These are phyloP conservation scores for Penicillium sp. DNA, from an alignment of 2,329 filamentous ascomycete genomes.

Conservation along the genomic window DNA sequence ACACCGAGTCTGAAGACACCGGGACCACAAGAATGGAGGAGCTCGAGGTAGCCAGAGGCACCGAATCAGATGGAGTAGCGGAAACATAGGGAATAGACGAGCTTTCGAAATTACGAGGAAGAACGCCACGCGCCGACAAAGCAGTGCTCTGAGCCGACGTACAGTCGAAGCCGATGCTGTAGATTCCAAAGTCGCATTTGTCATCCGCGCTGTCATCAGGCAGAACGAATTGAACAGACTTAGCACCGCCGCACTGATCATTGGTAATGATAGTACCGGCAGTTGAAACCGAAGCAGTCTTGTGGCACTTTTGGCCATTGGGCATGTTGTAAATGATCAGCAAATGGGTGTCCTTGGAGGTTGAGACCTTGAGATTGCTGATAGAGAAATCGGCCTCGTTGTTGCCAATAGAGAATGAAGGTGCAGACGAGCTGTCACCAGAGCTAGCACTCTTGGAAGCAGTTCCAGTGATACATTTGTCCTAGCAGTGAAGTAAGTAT, in stretches of 20 bases:
- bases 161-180: conserved; percentile 28
- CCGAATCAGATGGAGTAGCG: not conserved
- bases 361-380: conserved; percentile 64
- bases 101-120: not conserved
- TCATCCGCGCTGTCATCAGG: conserved; percentile 53
- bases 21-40: not conserved
- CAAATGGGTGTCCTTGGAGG: conserved; percentile 70
- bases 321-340: conserved; percentile 85
- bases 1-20: not conserved
- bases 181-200: conserved; percentile 61
- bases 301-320: conserved; percentile 76
- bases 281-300: conserved; percentile 62
- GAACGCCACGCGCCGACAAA: not conserved
- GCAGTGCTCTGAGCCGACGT: conserved; percentile 13
- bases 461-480: conserved; percentile 45
- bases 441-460: conserved; percentile 54
- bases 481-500: conserved; percentile 31
- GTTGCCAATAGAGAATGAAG: conserved; percentile 56
- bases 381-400: conserved; percentile 64
- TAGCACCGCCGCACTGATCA: conserved; percentile 87
- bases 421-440: conserved; percentile 44
- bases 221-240: conserved; percentile 65
- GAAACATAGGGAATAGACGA: not conserved
- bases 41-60: not conserved
- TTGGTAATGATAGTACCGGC: conserved; percentile 69